Percentiles rank a stretch among this genome's conserved stretches.
These are phyloP conservation scores for Xerocomellus amylosporus DNA, from an alignment of 768 basidiomycete genomes.

Conservation along the genomic window DNA sequence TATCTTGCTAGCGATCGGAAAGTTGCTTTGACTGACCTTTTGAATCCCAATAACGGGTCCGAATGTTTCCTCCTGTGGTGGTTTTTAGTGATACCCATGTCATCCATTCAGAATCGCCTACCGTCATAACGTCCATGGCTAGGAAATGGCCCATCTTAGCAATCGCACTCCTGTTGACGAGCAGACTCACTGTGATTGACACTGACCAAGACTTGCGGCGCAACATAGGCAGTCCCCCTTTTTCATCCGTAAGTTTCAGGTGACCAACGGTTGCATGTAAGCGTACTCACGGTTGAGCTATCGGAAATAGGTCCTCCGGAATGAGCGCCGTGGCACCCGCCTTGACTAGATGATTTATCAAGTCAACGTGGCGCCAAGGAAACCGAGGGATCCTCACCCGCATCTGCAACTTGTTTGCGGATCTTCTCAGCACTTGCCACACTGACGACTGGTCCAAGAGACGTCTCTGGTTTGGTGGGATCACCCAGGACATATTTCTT, in stretches of 20 bases:
- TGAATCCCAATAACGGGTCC: constrained; percentile 93
- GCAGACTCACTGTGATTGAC: constrained; percentile 77
- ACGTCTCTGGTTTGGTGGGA: constrained; percentile 69
- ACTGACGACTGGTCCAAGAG: constrained; percentile 91
- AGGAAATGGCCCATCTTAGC: constrained; percentile 3
- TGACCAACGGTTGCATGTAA: neutral
- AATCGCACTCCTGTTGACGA: neutral
- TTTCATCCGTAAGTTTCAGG: neutral
- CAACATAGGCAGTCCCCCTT: constrained; percentile 83
- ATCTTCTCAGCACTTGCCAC: constrained; percentile 82
- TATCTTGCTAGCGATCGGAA: neutral
- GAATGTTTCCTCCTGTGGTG: constrained; percentile 75
- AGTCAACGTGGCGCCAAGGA: neutral
- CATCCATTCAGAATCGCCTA: constrained; percentile 24
- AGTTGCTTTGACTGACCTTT: constrained; percentile 51
- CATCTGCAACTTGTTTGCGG: constrained; percentile 81
- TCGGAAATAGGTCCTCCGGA: constrained; percentile 60
- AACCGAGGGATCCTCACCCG: constrained; percentile 46
- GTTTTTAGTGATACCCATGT: neutral
- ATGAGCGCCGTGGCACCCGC: constrained; percentile 80
- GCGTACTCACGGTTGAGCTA: constrained; percentile 61
- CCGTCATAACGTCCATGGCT: constrained; percentile 95
- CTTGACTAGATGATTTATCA: constrained; percentile 43
- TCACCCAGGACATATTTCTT: constrained; percentile 86
- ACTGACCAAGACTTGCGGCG: constrained; percentile 85